Evolutionary conservation across 257 asterid species (phyloP).

Genomic region (Henckelia pumila): DNA sequence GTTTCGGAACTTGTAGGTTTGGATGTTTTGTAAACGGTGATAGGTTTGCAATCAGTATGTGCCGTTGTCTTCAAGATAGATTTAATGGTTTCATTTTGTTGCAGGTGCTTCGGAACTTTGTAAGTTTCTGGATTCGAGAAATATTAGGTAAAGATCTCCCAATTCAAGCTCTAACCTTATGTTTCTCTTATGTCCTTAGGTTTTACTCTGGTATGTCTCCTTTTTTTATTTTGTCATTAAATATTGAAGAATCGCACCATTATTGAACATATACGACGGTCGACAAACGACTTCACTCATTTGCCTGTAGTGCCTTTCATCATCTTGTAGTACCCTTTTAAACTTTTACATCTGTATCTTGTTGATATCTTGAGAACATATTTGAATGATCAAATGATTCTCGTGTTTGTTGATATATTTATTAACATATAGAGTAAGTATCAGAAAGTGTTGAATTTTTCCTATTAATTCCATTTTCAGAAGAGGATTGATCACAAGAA

Average conservation of each 20-base stretch:
- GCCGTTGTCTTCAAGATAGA: slow-evolving; percentile 4
- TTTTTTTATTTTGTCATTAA: too few species aligned
- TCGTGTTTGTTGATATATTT: neutral
- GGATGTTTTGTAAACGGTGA: neutral
- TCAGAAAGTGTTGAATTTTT: slow-evolving; percentile 2
- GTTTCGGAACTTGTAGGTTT: slow-evolving; percentile 2
- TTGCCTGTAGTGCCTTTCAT: neutral
- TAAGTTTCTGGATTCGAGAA: slow-evolving; percentile 70
- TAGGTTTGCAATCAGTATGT: neutral
- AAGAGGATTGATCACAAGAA: slow-evolving; percentile 91
- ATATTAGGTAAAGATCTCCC: slow-evolving; percentile 49
- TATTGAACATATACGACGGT: too few species aligned
- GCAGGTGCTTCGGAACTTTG: slow-evolving; percentile 93
- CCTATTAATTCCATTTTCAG: slow-evolving; percentile 39
- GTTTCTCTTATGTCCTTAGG: neutral
- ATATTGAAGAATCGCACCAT: too few species aligned
- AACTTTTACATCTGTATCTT: neutral
- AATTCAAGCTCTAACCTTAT: neutral
- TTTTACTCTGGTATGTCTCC: neutral
- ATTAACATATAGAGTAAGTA: slow-evolving; percentile 1
- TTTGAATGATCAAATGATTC: too few species aligned
- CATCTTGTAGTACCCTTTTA: neutral
- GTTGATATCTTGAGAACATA: neutral
- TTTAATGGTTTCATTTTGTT: slow-evolving; percentile 28
- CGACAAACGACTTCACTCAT: too few species aligned